Base-by-base conservation (phyloP, 495 filamentous ascomycete species). In the Cenococcum geophilum region DNA sequence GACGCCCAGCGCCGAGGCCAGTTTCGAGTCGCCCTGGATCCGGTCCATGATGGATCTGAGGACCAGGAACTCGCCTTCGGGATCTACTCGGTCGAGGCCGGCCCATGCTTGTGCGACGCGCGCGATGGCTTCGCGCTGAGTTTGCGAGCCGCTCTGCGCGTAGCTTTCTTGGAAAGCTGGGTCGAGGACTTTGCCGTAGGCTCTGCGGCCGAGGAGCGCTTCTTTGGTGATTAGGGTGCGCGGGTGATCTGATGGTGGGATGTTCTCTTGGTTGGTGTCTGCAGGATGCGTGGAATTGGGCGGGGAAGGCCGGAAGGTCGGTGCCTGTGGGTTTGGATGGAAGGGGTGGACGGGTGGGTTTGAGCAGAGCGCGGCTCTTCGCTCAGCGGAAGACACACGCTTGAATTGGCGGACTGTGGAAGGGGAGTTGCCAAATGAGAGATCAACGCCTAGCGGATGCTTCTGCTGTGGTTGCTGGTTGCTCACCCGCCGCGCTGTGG, bases 401-500 rank as follows among this genome's bases (percentile, higher is more conserved):
- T 89, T 87, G 76, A 96, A 97, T 52, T 92, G 87, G 34, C 91
- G 86, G 53, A 92, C 86, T 14, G 93, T 95, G 0, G 91, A 95
- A 0, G 87, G 88, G 20, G 84, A 85, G 71, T 97, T 97, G 34
- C 92, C 93, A 70, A 92, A 97, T 51, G 84, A 89, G 74, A 91
- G 83, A 72, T 96, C 88, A 4, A 93, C 80, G 35, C 86, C 83
- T 16, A 96, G 80, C 1, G 92, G 89, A 55, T 88, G 84, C 73
- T 88, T 91, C 6, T 32, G 27, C 27, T 87, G 76, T 20, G 88
- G 76, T 21, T 73, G 60, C 36, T 68, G 54, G 37, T 67, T 65
- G 63, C 69, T 75, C 21, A 78, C 55, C 64, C 74, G 58, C 66
- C 72, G 62, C 72, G 76, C 64, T 73, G 79, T 50, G 68, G 73